phyloP scores from a whole-genome alignment of 441 rosid species.

The Dalechampia spathulata region DNA sequence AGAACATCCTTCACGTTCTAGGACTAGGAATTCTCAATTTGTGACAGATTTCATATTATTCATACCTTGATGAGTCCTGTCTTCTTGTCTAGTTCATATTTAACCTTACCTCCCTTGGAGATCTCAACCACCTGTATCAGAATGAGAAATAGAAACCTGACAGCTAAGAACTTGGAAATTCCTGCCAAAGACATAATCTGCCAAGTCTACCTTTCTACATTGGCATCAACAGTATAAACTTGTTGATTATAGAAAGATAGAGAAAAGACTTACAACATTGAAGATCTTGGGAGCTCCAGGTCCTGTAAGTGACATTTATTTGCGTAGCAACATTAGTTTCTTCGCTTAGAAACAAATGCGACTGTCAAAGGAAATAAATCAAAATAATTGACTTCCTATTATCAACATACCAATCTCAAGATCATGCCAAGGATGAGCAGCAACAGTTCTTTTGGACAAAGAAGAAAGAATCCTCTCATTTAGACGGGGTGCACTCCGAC shows the following conservation, averaged over 20 bases:
- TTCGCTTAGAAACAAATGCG: not conserved
- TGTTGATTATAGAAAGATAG: not conserved
- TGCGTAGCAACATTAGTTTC: conserved; percentile 16
- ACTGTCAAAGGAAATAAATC: not conserved
- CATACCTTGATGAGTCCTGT: conserved; percentile 84
- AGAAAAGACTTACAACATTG: conserved; percentile 60
- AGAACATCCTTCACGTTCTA: too few species aligned
- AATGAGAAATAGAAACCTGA: conserved; percentile 5
- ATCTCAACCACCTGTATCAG: conserved; percentile 76
- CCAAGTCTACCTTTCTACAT: not conserved
- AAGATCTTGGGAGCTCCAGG: conserved; percentile 85
- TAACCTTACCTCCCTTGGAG: conserved; percentile 89
- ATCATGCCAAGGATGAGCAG: conserved; percentile 99
- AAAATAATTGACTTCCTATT: not conserved
- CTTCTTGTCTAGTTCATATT: conserved; percentile 93
- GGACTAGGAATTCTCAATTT: not conserved
- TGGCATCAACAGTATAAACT: not conserved
- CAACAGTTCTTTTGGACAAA: conserved; percentile 86
- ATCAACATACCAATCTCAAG: conserved; percentile 73
- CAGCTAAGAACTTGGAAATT: not conserved
- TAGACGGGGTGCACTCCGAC: conserved; percentile 42
- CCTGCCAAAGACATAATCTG: too few species aligned
- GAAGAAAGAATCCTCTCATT: conserved; percentile 97
- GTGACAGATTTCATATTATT: not conserved
- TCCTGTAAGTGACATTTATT: conserved; percentile 39